phyloP scores from a whole-genome alignment of 1,284 basidiomycete genomes.

The Cutaneotrichosporon arboriforme region DNA sequence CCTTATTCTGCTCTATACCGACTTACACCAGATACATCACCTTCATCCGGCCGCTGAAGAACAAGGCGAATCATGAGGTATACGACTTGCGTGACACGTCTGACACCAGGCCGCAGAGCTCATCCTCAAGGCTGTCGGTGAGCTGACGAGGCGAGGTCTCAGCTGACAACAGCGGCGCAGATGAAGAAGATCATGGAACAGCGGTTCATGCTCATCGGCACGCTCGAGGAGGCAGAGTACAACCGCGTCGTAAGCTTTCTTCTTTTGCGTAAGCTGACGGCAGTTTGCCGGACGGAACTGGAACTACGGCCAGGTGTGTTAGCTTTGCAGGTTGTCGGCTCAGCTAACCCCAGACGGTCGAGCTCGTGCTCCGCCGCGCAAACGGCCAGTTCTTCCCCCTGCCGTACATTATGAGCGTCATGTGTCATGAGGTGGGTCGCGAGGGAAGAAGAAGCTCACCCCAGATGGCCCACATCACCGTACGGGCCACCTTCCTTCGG shows the following conservation, averaged over 20 bases:
- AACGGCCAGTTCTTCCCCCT: slow-evolving; percentile 43
- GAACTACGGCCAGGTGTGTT: slow-evolving; percentile 47
- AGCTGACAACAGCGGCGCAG: slow-evolving; percentile 22
- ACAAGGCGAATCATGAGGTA: slow-evolving; percentile 32
- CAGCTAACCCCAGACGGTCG: slow-evolving; percentile 26
- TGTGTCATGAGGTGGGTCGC: slow-evolving; percentile 46
- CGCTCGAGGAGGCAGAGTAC: slow-evolving; percentile 44
- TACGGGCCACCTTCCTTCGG: slow-evolving; percentile 7
- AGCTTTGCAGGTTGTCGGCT: no score
- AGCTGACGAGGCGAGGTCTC: slow-evolving; percentile 3
- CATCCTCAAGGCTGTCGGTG: slow-evolving; percentile 46
- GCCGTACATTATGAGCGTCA: slow-evolving; percentile 40
- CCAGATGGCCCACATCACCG: slow-evolving; percentile 47
- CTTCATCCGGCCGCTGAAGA: slow-evolving; percentile 37
- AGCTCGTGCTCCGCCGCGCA: slow-evolving; percentile 46
- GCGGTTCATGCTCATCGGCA: slow-evolving; percentile 41
- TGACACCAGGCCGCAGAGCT: slow-evolving; percentile 28
- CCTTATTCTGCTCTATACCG: not conserved
- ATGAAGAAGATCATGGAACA: slow-evolving; percentile 45
- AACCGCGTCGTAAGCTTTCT: slow-evolving; percentile 39
- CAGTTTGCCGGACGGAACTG: slow-evolving; percentile 47
- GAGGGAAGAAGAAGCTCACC: not conserved
- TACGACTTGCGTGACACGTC: slow-evolving; percentile 5
- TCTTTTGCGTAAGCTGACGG: not conserved
- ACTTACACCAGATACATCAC: slow-evolving; percentile 34